Percentiles rank a stretch among this genome's conserved stretches.
Evolutionary conservation across 1,284 basidiomycete genomes (phyloP).

Genomic region (Trametes versicolor): DNA sequence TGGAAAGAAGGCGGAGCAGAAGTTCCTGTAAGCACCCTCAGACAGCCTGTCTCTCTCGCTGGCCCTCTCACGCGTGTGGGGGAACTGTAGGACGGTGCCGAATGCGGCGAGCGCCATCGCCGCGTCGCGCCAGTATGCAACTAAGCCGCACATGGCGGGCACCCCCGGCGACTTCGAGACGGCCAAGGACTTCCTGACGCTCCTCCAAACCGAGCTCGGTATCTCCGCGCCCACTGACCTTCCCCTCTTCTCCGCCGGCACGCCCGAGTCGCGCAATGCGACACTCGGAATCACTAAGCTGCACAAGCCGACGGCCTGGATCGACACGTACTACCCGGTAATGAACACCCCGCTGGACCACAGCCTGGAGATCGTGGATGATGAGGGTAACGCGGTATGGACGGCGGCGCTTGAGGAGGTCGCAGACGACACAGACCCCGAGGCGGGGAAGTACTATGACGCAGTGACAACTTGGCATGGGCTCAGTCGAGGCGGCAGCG

Average conservation of each 20-base stretch:
- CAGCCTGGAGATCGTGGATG: constrained; percentile 67
- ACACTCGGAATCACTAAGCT: constrained; percentile 64
- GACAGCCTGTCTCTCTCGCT: too few species aligned
- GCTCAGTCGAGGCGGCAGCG: constrained; percentile 69
- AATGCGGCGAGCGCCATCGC: constrained; percentile 62
- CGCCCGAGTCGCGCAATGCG: constrained; percentile 68
- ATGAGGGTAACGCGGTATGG: constrained; percentile 66
- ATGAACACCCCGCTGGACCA: constrained; percentile 80
- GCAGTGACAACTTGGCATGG: constrained; percentile 78
- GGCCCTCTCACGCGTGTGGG: neutral
- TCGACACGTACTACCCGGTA: constrained; percentile 85
- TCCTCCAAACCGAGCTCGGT: constrained; percentile 71
- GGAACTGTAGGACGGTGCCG: constrained; percentile 61
- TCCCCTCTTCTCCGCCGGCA: constrained; percentile 75
- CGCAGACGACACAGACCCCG: constrained; percentile 68
- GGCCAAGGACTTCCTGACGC: constrained; percentile 67
- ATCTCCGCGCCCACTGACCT: constrained; percentile 53
- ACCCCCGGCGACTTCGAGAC: constrained; percentile 71
- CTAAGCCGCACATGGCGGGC: constrained; percentile 79
- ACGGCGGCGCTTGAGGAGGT: constrained; percentile 75
- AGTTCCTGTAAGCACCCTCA: constrained; percentile 36
- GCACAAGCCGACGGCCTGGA: constrained; percentile 72
- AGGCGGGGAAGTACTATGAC: constrained; percentile 68
- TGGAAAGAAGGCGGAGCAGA: constrained; percentile 38
- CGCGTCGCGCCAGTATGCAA: constrained; percentile 68